phyloP scores from a whole-genome alignment of 176 grass and related monocot genomes.

The Carex myosuroides region DNA sequence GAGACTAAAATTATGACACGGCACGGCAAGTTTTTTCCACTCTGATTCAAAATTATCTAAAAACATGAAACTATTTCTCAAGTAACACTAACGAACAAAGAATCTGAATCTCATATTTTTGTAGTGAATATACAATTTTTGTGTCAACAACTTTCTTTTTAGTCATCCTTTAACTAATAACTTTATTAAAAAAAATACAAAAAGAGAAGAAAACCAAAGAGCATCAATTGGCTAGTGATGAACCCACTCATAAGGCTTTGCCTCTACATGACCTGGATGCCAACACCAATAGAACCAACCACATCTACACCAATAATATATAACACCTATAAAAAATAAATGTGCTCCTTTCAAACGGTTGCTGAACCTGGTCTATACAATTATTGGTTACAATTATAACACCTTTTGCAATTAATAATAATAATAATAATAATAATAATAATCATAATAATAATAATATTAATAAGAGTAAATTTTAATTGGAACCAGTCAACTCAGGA shows the following conservation, averaged over 20 bases:
- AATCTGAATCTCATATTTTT: background rate
- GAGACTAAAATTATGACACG: too few species aligned
- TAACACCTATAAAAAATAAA: background rate
- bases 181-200: background rate
- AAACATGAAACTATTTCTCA: background rate
- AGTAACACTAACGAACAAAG: background rate
- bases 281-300: constrained; percentile 19
- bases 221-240: constrained; percentile 22
- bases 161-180: background rate
- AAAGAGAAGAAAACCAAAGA: background rate
- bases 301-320: background rate
- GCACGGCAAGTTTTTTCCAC: too few species aligned
- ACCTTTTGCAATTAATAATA: background rate
- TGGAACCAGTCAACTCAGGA: background rate
- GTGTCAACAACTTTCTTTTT: constrained; percentile 4
- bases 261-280: constrained; percentile 18
- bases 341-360: background rate
- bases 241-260: constrained; percentile 14
- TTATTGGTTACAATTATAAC: background rate
- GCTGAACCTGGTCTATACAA: background rate
- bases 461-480: too few species aligned
- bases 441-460: too few species aligned
- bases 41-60: too few species aligned
- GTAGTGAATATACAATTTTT: background rate
- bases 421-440: background rate